Conservation (phyloP, 2,329 filamentous ascomycete species). For the Thielaviopsis ethacetica region DNA sequence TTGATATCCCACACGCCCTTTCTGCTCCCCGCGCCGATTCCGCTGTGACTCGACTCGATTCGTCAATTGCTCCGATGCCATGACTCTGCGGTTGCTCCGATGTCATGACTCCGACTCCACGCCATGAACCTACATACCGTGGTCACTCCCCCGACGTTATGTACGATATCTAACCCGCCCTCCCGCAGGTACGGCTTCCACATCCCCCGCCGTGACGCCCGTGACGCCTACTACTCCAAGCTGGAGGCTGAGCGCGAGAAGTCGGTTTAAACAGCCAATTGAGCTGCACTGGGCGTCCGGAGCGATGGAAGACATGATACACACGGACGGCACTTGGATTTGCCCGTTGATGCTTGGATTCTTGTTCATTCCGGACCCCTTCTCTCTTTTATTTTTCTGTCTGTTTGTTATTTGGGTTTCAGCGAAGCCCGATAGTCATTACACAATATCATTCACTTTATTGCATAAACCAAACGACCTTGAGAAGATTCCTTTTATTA, state of each 20-base stretch:
- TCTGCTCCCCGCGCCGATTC: background rate
- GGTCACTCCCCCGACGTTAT: no score
- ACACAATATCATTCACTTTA: background rate
- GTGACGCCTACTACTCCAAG: slow-evolving; percentile 42
- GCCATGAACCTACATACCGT: no score
- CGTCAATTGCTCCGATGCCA: background rate
- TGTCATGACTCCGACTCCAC: no score
- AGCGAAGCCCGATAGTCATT: background rate
- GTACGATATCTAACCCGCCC: background rate
- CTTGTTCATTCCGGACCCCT: no score
- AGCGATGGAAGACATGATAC: background rate
- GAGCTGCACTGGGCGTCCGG: no score
- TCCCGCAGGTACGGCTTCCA: slow-evolving; percentile 42
- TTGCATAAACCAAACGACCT: background rate
- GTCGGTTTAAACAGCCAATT: slow-evolving; percentile 14
- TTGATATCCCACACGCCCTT: background rate
- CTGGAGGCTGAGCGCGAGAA: slow-evolving; percentile 38
- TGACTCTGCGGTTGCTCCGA: no score
- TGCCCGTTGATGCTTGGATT: background rate
- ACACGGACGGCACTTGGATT: background rate
- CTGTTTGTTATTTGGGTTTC: background rate
- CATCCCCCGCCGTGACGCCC: slow-evolving; percentile 40
- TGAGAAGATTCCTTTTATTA: no score
- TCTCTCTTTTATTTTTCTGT: background rate
- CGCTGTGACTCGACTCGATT: background rate